Evolutionary conservation across 768 basidiomycete genomes (phyloP).

Genomic region (Trametopsis cervina): DNA sequence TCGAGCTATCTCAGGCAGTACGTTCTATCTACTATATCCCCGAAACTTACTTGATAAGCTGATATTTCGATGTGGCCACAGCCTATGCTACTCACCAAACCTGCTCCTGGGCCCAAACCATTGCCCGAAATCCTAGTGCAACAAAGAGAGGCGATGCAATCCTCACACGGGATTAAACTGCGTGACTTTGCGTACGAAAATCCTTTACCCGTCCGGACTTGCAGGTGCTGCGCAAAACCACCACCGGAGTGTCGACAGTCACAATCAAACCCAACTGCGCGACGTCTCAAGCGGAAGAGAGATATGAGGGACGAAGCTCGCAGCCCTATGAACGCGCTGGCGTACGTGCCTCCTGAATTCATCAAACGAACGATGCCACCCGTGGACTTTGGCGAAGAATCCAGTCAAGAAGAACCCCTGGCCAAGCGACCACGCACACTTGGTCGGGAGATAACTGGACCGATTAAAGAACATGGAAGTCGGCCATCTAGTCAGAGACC

Average conservation of each 20-base stretch:
- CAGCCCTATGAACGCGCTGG: background rate
- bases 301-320: too few species aligned
- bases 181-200: conserved; percentile 67
- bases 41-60: too few species aligned
- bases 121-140: background rate
- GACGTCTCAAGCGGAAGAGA: background rate
- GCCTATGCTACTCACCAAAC: too few species aligned
- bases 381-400: too few species aligned
- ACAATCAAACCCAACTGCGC: background rate
- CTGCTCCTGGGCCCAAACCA: background rate
- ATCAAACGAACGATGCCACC: background rate
- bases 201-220: conserved; percentile 42
- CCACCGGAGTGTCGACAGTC: background rate
- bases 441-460: background rate
- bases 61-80: too few species aligned
- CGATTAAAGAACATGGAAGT: background rate
- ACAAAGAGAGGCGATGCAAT: conserved; percentile 17
- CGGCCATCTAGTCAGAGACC: background rate
- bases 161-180: conserved; percentile 33
- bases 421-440: background rate
- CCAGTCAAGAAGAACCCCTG: too few species aligned
- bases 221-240: background rate
- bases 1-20: too few species aligned
- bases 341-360: background rate
- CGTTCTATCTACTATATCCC: too few species aligned